phyloP scores from a whole-genome alignment of 163 green algal genomes.

The Volvox carteri region DNA sequence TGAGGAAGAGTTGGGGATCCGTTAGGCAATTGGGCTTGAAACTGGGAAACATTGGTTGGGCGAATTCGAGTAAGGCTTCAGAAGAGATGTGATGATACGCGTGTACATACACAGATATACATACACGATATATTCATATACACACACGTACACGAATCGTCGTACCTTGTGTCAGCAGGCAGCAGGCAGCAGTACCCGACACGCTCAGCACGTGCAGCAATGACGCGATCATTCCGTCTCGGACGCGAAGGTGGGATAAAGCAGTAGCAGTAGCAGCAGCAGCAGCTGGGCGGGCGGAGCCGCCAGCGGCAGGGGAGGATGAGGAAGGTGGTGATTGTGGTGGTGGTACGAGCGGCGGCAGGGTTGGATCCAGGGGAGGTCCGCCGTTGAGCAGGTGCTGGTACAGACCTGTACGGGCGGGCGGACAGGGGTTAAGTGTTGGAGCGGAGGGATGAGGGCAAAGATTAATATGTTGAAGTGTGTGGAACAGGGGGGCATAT shows the following conservation, averaged over 20 bases:
- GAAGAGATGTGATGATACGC: too few relatives aligned
- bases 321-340: not conserved
- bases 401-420: constrained; percentile 6
- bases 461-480: too few relatives aligned
- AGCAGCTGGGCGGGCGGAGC: not conserved
- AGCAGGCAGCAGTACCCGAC: not conserved
- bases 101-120: too few relatives aligned
- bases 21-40: too few relatives aligned
- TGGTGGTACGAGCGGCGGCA: constrained; percentile 10
- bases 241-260: not conserved
- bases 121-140: too few relatives aligned
- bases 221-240: constrained; percentile 41
- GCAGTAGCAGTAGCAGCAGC: not conserved
- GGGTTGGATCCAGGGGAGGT: not conserved
- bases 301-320: not conserved
- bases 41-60: too few relatives aligned
- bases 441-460: too few relatives aligned
- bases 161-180: constrained; percentile 29
- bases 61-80: too few relatives aligned
- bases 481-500: too few relatives aligned
- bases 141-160: not conserved
- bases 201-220: constrained; percentile 43
- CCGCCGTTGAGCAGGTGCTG: constrained; percentile 24
- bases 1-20: too few relatives aligned
- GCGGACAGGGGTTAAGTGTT: not conserved